A percentile compares a stretch with the other conserved stretches of the same genome.
These are phyloP conservation scores for Alternaria dauci DNA, from an alignment of 2,329 filamentous ascomycete genomes.

Conservation along the genomic window DNA sequence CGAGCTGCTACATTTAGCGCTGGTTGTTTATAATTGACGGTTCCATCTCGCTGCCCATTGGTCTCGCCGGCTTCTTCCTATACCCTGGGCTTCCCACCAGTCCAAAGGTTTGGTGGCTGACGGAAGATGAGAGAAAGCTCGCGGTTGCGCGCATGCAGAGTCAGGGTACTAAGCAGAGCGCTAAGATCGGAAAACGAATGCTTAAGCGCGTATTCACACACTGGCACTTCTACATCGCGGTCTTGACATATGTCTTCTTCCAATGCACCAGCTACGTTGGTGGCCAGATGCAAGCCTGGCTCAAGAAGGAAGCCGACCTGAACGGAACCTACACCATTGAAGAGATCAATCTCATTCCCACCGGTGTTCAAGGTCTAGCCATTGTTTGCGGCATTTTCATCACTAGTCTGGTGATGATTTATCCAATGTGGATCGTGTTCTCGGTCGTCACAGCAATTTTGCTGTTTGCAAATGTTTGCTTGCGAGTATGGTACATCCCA, in stretches of 20 bases:
- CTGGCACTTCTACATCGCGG: constrained; percentile 60
- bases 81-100: constrained; percentile 60
- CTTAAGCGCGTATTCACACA: constrained; percentile 55
- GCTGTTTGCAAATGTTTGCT: constrained; percentile 55
- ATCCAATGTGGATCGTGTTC: constrained; percentile 58
- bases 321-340: constrained; percentile 52
- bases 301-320: constrained; percentile 53
- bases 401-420: constrained; percentile 58
- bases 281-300: constrained; percentile 61
- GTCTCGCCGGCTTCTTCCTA: constrained; percentile 61
- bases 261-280: constrained; percentile 51
- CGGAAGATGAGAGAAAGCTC: constrained; percentile 34
- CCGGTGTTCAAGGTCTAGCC: constrained; percentile 55
- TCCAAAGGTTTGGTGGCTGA: constrained; percentile 59
- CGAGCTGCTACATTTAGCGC: constrained; percentile 40
- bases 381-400: constrained; percentile 59
- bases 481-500: constrained; percentile 59
- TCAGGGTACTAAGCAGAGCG: constrained; percentile 43
- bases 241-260: constrained; percentile 54
- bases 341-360: constrained; percentile 60
- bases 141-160: constrained; percentile 33
- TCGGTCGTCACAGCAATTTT: constrained; percentile 48
- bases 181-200: constrained; percentile 53
- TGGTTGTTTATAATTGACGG: constrained; percentile 64
- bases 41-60: constrained; percentile 63